Conservation (phyloP, 179 eudicot species). For the Silene coronaria region DNA sequence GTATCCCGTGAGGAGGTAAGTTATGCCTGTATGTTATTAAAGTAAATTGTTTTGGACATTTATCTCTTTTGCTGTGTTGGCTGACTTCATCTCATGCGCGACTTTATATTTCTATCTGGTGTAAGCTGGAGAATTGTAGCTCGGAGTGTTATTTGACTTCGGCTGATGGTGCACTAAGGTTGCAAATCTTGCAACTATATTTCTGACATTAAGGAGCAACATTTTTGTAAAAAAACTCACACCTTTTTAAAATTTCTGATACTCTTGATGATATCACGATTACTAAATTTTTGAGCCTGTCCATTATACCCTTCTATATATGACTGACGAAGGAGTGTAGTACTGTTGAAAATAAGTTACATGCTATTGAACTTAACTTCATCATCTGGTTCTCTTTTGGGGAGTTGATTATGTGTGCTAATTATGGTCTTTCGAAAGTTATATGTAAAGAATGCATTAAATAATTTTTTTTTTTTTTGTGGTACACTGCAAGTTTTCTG, state of each 20-base stretch:
- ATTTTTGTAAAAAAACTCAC: not conserved
- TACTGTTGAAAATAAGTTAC: not conserved
- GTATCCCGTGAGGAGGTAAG: slow-evolving; percentile 95
- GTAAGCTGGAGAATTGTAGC: not conserved
- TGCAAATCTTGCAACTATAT: not conserved
- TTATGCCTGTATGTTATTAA: not conserved
- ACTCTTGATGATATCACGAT: not conserved
- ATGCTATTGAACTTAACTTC: not conserved
- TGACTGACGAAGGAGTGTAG: not conserved
- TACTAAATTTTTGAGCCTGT: not conserved
- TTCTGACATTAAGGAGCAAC: not conserved
- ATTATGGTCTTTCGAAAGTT: not conserved
- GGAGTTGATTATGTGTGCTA: not conserved
- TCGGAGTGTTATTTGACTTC: not conserved
- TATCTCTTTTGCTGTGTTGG: not conserved
- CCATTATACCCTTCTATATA: not conserved
- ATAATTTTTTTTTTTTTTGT: not conserved
- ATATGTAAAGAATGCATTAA: not conserved
- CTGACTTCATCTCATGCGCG: not conserved
- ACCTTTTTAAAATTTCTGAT: not conserved
- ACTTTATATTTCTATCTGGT: not conserved
- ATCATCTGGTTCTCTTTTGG: not conserved
- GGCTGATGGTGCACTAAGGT: not conserved
- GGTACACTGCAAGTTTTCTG: not conserved
- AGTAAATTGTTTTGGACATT: not conserved